Evolutionary conservation across 1,139 yeast species (phyloP).

Genomic region (Meyerozyma sp.): DNA sequence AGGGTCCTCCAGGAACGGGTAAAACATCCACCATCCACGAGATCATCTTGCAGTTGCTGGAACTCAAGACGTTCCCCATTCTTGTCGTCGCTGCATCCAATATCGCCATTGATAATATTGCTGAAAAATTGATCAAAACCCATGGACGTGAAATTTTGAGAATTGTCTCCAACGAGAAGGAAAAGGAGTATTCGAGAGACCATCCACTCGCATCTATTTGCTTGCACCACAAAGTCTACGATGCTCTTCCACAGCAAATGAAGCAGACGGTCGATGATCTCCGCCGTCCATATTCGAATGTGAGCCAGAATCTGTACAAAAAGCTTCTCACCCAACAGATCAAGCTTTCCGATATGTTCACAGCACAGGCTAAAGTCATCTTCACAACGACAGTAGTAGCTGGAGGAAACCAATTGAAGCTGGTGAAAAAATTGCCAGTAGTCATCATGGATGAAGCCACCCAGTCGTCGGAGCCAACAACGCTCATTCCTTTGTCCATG

Average conservation of each 20-base stretch:
- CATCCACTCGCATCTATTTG: constrained; percentile 59
- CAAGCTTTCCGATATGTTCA: constrained; percentile 41
- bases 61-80: constrained; percentile 55
- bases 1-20: constrained; percentile 71
- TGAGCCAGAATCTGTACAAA: constrained; percentile 39
- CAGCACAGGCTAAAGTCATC: constrained; percentile 63
- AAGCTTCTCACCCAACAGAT: constrained; percentile 42
- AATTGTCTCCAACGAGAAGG: constrained; percentile 58
- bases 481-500: constrained; percentile 64
- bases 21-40: constrained; percentile 64
- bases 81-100: constrained; percentile 73
- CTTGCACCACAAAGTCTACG: constrained; percentile 55
- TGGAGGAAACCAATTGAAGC: constrained; percentile 59
- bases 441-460: constrained; percentile 62
- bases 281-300: constrained; percentile 30
- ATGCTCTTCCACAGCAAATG: constrained; percentile 40
- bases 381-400: constrained; percentile 70
- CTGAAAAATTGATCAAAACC: constrained; percentile 54
- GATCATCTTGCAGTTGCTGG: constrained; percentile 56
- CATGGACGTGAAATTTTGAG: constrained; percentile 52
- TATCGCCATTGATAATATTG: constrained; percentile 72
- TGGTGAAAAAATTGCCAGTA: constrained; percentile 53
- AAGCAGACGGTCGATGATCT: constrained; percentile 40
- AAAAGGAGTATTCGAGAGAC: constrained; percentile 48
- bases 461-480: constrained; percentile 66